Conservation (phyloP, 129 eudicot species). For the Apium graveolens region DNA sequence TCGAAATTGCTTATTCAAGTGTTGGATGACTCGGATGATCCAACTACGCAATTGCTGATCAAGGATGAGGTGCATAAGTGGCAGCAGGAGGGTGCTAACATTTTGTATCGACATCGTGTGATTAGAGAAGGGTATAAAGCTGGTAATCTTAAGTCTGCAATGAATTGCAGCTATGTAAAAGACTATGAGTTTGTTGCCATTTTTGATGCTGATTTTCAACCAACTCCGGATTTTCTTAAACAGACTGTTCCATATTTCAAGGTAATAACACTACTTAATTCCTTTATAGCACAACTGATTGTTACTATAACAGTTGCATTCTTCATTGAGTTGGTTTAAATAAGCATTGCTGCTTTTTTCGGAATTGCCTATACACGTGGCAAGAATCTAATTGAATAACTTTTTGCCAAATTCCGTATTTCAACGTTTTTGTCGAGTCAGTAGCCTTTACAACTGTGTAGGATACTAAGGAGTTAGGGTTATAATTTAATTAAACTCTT, state of each 20-base stretch:
- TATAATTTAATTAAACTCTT: background rate
- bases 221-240: slow-evolving; percentile 64
- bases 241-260: slow-evolving; percentile 80
- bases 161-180: slow-evolving; percentile 83
- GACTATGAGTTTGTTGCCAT: slow-evolving; percentile 95
- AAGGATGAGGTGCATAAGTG: slow-evolving; percentile 83
- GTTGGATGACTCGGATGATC: slow-evolving; percentile 86
- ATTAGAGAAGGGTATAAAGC: slow-evolving; percentile 84
- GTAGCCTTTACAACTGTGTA: slow-evolving; percentile 16
- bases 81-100: slow-evolving; percentile 73
- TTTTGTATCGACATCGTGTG: slow-evolving; percentile 73
- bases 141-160: slow-evolving; percentile 92
- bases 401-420: background rate
- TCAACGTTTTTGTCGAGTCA: background rate
- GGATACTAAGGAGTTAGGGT: slow-evolving; percentile 78
- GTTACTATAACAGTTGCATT: background rate
- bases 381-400: background rate
- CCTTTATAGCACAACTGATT: background rate
- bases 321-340: background rate
- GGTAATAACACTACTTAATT: slow-evolving; percentile 32
- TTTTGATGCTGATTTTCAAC: slow-evolving; percentile 94
- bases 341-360: background rate
- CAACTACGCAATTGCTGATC: slow-evolving; percentile 59
- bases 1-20: slow-evolving; percentile 65
- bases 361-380: background rate